Conservation (phyloP, 1,284 basidiomycete species). For the Ustilago cynodontis region DNA sequence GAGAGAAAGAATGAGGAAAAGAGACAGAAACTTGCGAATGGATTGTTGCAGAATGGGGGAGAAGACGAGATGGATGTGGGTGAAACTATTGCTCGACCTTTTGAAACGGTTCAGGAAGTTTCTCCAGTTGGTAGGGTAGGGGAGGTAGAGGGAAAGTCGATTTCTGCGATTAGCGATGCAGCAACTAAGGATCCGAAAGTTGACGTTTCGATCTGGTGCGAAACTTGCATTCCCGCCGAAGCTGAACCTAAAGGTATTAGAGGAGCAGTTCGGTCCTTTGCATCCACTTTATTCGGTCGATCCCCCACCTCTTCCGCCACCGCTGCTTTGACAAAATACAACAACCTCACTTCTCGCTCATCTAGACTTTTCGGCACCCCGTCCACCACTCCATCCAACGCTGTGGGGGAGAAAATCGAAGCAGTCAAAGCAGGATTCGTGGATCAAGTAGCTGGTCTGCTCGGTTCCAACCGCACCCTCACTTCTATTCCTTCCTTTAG, state of each 20-base stretch:
- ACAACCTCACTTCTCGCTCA: conserved; percentile 13
- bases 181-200: conserved; percentile 11
- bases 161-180: conserved; percentile 35
- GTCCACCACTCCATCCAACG: not conserved
- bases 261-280: conserved; percentile 35
- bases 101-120: not conserved
- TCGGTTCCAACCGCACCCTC: conserved; percentile 7
- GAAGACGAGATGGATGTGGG: conserved; percentile 32
- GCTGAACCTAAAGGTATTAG: conserved; percentile 12
- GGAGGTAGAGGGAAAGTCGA: conserved; percentile 3
- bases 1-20: conserved; percentile 19
- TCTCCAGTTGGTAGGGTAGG: not conserved
- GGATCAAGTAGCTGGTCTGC: conserved; percentile 17
- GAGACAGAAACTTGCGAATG: conserved; percentile 13
- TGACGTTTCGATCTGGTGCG: conserved; percentile 31
- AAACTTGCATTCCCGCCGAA: not conserved
- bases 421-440: conserved; percentile 38
- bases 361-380: conserved; percentile 36
- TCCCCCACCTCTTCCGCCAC: not conserved
- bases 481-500: not conserved
- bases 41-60: conserved; percentile 9
- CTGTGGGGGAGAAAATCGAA: conserved; percentile 7
- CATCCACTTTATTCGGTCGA: conserved; percentile 35
- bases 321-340: not conserved
- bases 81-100: conserved; percentile 20